Base-by-base conservation (phyloP, 345 rosid species). In the Ceriops decandra region DNA sequence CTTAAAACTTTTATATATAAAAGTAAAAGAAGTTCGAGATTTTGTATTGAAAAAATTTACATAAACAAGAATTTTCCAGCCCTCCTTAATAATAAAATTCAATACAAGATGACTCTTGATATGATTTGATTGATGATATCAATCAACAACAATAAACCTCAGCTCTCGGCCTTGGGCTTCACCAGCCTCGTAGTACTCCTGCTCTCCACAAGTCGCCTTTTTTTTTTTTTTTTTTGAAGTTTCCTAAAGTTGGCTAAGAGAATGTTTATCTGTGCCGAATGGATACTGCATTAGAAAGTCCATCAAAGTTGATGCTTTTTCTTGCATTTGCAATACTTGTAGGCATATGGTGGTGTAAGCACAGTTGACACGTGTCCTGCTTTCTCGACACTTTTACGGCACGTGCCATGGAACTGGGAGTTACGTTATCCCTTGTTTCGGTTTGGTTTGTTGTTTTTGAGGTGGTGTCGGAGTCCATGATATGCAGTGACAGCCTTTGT, bases 201-300 rank as follows among this genome's bases (percentile, higher is more conserved):
- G 67, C 57, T 87, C 82, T 5, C 74, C 81, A 58, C 74, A 24
- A 24, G 95, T 84, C 52, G 89, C 92, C 95, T 87, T 87, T 49
- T 70, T 68, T 16, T 21, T 5, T 20, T 52, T 87, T 87, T 49
- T 70, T 68, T 16, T 21, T 5, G 26, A 24, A 24, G 26, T 20
- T 52, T 5, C 27, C 24, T 10, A 26, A 26, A 63, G 24, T 46
- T 15, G 10, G 26, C 0, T n/a, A 8, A 6, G 11, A 30, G 3
- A 3, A 19, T 1, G 16, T 9, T 32, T 4, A 16, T 5, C 30
- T 7, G 27, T 11, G 16, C 27, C 11, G 15, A 53, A 8, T 11
- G 15, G 58, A 22, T 22, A 16, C 58, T 3, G 28, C 1, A 6
- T 21, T 4, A 10, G 20, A 20, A 20, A 9, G 1, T 1, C 24